Evolutionary conservation across 1,284 basidiomycete species (phyloP).

Genomic region (Cryptococcus deneoformans): DNA sequence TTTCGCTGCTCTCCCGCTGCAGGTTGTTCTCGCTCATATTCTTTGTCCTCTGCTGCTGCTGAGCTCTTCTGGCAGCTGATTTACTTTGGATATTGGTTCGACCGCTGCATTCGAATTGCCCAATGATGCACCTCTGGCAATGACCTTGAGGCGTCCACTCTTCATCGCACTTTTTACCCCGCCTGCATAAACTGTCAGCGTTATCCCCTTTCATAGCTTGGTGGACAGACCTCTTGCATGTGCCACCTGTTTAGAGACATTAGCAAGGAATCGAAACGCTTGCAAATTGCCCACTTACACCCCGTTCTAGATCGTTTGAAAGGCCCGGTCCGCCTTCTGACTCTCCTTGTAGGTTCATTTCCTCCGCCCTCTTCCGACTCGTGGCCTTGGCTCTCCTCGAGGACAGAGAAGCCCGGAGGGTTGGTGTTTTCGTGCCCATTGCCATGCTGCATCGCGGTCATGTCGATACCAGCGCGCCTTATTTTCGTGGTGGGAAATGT

Average conservation of each 20-base stretch:
- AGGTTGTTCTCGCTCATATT: too few species aligned
- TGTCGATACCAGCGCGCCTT: too few species aligned
- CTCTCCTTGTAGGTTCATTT: slow-evolving; percentile 1
- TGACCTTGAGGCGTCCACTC: slow-evolving; percentile 23
- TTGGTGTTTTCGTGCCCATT: too few species aligned
- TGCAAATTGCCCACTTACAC: slow-evolving; percentile 12
- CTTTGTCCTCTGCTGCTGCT: too few species aligned
- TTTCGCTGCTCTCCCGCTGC: too few species aligned
- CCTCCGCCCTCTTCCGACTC: too few species aligned
- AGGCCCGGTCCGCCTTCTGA: slow-evolving; percentile 16
- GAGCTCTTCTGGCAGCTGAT: too few species aligned
- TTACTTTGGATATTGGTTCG: slow-evolving; percentile 1
- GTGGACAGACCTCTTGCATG: slow-evolving; percentile 21
- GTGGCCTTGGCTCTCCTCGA: too few species aligned
- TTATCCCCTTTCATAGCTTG: background rate
- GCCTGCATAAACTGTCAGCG: slow-evolving; percentile 1
- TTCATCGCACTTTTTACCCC: slow-evolving; percentile 34
- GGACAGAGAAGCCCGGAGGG: too few species aligned
- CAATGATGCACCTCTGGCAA: slow-evolving; percentile 24
- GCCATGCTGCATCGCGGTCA: too few species aligned
- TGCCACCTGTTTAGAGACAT: slow-evolving; percentile 14
- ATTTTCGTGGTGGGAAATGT: too few species aligned
- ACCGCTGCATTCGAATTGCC: slow-evolving; percentile 23
- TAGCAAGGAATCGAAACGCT: background rate
- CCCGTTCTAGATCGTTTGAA: slow-evolving; percentile 26